These are phyloP conservation scores for Colletotrichum salicis DNA, from an alignment of 2,329 filamentous ascomycete species.

Conservation along the genomic window DNA sequence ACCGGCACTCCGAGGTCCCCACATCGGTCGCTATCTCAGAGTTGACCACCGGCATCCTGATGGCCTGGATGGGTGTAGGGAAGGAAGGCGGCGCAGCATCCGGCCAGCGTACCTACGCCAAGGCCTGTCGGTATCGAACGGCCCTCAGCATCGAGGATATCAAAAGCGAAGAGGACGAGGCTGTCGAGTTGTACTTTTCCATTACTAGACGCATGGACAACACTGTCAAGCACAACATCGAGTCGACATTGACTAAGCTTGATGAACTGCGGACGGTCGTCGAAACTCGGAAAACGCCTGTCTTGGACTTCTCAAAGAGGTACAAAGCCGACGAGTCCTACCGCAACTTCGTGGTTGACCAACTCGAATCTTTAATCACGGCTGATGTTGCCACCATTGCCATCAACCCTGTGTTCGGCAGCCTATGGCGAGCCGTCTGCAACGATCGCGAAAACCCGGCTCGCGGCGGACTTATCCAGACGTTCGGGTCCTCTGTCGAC, in stretches of 20 bases:
- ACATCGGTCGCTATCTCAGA: constrained; percentile 47
- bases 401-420: constrained; percentile 61
- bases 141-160: background rate
- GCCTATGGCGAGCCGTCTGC: constrained; percentile 60
- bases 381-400: constrained; percentile 55
- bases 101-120: constrained; percentile 5
- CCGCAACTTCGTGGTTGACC: constrained; percentile 48
- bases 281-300: constrained; percentile 37
- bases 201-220: background rate
- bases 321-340: constrained; percentile 53
- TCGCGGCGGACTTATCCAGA: constrained; percentile 53
- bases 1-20: constrained; percentile 34
- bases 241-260: constrained; percentile 32
- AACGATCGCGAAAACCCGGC: constrained; percentile 54
- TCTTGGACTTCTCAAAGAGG: constrained; percentile 51
- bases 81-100: constrained; percentile 37
- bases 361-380: constrained; percentile 55
- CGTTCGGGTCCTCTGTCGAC: constrained; percentile 54
- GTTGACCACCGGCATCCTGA: constrained; percentile 52
- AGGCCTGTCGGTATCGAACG: constrained; percentile 1
- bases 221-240: constrained; percentile 31
- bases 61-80: constrained; percentile 56
- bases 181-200: constrained; percentile 10
- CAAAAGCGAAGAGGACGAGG: constrained; percentile 10
- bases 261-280: constrained; percentile 41